Base-by-base conservation (phyloP, 805 yeast species). In the Ogataea methanolica region DNA sequence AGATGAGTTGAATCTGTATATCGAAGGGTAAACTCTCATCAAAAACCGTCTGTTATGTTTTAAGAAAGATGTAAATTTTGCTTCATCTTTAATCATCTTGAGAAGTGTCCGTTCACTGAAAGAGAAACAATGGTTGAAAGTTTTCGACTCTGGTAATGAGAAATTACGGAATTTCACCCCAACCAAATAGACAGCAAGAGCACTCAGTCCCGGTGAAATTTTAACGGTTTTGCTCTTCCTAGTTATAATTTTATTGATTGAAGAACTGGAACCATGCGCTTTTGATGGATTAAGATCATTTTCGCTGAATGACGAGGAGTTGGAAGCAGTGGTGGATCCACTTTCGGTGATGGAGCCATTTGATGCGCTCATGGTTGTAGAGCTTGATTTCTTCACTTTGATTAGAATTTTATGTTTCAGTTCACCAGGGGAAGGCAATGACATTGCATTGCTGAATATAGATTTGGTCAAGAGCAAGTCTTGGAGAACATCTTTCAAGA, bases 1-100 rank as follows among this genome's bases (percentile, higher is more conserved):
- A 3, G 87, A 75, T 1, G 97, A 89, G 44, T 74, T 83, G 52
- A 87, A 75, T 37, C 97, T 69, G 47, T 82, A 76, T 7, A 82
- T 82, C 1, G 95, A 83, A 0, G 99, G 99, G 60, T 94, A 94
- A 0, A 90, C 79, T 44, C 99, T 73, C 85, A 88, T 83, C 45
- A 92, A 61, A 59, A 74, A 88, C 43, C 74, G 72, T 50, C 82
- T 68, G 63, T 94, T 92, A 63, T 94, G 98, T 60, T 87, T 86
- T 53, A 78, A 73, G 4, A 91, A 58, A 4, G 90, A 75, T 4
- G 71, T 68, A 4, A 66, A 58, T 50, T 82, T 83, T 2, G 68
- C 73, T 1, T 73, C 67, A 52, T 88, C 92, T 51, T 81, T 83
- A 34, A 80, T 61, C 79, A 91, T 76, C 8, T 78, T 69, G 41